Conservation (phyloP, 495 filamentous ascomycete species). For the Hypoxylon perforatum region DNA sequence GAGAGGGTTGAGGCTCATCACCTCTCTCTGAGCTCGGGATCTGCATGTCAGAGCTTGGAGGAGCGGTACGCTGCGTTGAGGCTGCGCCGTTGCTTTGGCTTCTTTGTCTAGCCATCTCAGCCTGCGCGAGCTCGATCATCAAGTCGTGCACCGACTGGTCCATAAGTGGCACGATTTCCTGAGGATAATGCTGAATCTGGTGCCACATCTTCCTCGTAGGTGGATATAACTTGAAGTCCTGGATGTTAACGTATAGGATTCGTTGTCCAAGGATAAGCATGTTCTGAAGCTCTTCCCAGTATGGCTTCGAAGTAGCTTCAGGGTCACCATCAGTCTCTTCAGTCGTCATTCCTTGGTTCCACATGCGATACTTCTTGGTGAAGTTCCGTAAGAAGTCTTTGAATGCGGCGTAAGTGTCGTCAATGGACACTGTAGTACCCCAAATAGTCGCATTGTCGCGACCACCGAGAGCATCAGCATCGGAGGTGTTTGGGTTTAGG, state of each 20-base stretch:
- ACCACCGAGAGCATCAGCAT: constrained; percentile 88
- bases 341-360: constrained; percentile 82
- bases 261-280: constrained; percentile 88
- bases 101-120: constrained; percentile 78
- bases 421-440: constrained; percentile 96
- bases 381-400: constrained; percentile 93
- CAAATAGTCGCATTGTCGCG: constrained; percentile 86
- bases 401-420: constrained; percentile 85
- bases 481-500: constrained; percentile 86
- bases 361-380: constrained; percentile 91
- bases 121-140: constrained; percentile 88
- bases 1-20: constrained; percentile 56
- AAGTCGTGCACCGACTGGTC: constrained; percentile 92
- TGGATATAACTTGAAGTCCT: constrained; percentile 92
- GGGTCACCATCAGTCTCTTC: constrained; percentile 74
- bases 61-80: constrained; percentile 51
- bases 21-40: constrained; percentile 78
- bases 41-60: constrained; percentile 75
- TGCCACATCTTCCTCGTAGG: constrained; percentile 94
- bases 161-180: constrained; percentile 96
- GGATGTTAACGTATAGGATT: constrained; percentile 86
- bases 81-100: constrained; percentile 62
- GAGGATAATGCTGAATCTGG: constrained; percentile 90
- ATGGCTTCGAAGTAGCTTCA: constrained; percentile 75
- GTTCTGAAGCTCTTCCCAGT: constrained; percentile 85